Conservation (phyloP, 2,329 filamentous ascomycete genomes). For the Colletotrichum eleusines region DNA sequence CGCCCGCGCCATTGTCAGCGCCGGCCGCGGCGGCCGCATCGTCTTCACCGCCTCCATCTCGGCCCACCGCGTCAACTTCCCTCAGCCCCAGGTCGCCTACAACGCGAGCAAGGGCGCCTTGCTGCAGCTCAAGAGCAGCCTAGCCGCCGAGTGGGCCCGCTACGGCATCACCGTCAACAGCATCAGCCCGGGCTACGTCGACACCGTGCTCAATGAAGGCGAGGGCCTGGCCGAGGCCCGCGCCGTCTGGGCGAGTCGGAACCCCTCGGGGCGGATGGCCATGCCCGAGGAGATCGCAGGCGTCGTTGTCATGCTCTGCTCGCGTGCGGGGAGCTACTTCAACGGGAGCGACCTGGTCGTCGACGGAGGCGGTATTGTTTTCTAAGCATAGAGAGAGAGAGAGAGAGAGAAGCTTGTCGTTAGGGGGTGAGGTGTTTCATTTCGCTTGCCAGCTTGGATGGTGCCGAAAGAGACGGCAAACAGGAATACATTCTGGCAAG, state of each 20-base stretch:
- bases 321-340: constrained; percentile 74
- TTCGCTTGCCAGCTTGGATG: not conserved
- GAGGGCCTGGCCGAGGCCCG: constrained; percentile 66
- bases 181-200: constrained; percentile 81
- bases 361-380: constrained; percentile 63
- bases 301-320: constrained; percentile 70
- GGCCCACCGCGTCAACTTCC: constrained; percentile 76
- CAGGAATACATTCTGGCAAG: not conserved
- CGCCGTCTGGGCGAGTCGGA: constrained; percentile 68
- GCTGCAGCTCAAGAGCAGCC: constrained; percentile 69
- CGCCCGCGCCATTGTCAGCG: constrained; percentile 64
- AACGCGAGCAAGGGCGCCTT: constrained; percentile 79
- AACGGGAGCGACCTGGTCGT: constrained; percentile 75
- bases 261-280: constrained; percentile 76
- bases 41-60: constrained; percentile 77
- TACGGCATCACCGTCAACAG: constrained; percentile 79
- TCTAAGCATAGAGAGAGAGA: constrained; percentile 4
- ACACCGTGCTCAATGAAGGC: constrained; percentile 79
- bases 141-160: constrained; percentile 80
- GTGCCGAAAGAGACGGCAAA: not conserved
- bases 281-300: constrained; percentile 72
- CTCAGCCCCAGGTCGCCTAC: constrained; percentile 78
- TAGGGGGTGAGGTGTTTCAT: not conserved
- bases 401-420: no score
- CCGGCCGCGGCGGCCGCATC: constrained; percentile 69